phyloP scores from a whole-genome alignment of 306 rosid species.

The Casuarina glauca region DNA sequence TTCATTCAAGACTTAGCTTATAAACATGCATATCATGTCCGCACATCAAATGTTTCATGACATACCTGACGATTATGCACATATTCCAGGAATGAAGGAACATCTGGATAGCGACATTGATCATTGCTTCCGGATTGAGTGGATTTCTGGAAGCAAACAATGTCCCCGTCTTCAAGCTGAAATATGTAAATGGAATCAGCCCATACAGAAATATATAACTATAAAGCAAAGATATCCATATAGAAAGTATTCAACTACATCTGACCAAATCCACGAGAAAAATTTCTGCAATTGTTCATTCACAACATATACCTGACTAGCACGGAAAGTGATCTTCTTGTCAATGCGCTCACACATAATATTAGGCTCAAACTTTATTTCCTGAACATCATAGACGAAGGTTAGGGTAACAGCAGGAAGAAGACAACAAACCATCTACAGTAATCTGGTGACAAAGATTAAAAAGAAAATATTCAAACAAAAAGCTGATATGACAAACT shows the following conservation, averaged over 20 bases:
- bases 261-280: not conserved
- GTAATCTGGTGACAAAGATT: not conserved
- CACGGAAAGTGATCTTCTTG: constrained; percentile 46
- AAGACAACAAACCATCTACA: not conserved
- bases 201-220: not conserved
- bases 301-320: constrained; percentile 43
- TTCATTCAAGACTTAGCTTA: not conserved
- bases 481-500: not conserved
- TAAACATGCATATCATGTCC: not conserved
- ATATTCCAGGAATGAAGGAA: constrained; percentile 56
- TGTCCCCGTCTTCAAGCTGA: constrained; percentile 62
- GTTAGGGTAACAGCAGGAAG: not conserved
- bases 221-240: not conserved
- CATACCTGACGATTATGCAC: constrained; percentile 55
- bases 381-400: constrained; percentile 31
- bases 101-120: constrained; percentile 48
- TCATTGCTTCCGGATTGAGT: constrained; percentile 36
- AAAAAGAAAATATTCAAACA: not conserved
- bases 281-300: not conserved
- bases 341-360: constrained; percentile 59
- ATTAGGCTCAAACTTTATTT: constrained; percentile 55
- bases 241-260: not conserved
- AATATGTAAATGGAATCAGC: not conserved
- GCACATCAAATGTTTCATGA: not conserved
- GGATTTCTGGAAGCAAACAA: constrained; percentile 55